phyloP scores from a whole-genome alignment of 2,329 filamentous ascomycete genomes.

The Aaosphaeria arxii region DNA sequence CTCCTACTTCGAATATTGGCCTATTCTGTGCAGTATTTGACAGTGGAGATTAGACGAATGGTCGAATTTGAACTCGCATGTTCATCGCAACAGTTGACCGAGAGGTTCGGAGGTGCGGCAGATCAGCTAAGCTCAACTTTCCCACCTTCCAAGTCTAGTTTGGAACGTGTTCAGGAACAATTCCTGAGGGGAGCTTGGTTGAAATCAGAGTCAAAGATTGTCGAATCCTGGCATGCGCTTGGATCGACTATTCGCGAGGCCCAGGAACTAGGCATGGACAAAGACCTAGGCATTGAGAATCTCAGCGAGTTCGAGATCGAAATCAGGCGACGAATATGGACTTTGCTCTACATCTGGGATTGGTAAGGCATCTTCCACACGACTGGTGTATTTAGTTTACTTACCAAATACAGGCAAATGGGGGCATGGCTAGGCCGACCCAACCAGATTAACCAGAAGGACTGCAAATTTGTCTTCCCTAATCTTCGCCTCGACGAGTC shows the following conservation, averaged over 20 bases:
- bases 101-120: conserved; percentile 42
- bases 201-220: conserved; percentile 47
- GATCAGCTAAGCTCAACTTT: conserved; percentile 44
- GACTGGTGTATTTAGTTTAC: neutral
- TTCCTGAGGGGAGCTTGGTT: conserved; percentile 48
- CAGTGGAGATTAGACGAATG: conserved; percentile 35
- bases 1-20: conserved; percentile 47
- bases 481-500: conserved; percentile 38
- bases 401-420: conserved; percentile 34
- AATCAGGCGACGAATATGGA: conserved; percentile 48
- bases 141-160: conserved; percentile 42
- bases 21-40: conserved; percentile 45
- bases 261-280: conserved; percentile 47
- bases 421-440: conserved; percentile 44
- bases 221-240: conserved; percentile 50
- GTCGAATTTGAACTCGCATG: conserved; percentile 46
- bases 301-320: conserved; percentile 47
- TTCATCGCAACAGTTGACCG: conserved; percentile 37
- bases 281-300: conserved; percentile 31
- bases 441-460: conserved; percentile 42
- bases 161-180: conserved; percentile 50
- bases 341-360: conserved; percentile 48
- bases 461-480: conserved; percentile 40
- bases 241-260: conserved; percentile 46
- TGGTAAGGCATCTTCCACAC: conserved; percentile 32